phyloP scores from a whole-genome alignment of 176 grass and related monocot species.

The Tuctoria greenei region DNA sequence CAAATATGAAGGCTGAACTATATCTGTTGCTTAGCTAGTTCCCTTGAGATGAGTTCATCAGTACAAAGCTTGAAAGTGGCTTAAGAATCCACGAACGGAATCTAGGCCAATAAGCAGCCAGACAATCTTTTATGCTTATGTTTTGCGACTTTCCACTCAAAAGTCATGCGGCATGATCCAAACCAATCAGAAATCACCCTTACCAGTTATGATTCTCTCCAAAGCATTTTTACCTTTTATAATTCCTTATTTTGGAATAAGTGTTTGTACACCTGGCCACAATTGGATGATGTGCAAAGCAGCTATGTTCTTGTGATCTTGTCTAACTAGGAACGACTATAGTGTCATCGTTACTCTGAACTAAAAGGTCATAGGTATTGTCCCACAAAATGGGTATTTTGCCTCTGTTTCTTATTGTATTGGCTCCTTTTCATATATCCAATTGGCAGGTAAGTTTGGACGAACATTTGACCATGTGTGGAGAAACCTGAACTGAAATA shows the following conservation, averaged over 20 bases:
- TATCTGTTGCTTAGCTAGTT: neutral
- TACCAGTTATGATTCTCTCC: neutral
- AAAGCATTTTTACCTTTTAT: neutral
- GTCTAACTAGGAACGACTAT: neutral
- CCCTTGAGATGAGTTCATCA: neutral
- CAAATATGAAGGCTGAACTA: neutral
- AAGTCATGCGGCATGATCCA: neutral
- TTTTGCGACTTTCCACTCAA: slow-evolving; percentile 11
- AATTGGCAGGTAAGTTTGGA: neutral
- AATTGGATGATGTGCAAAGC: neutral
- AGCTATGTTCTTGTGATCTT: neutral
- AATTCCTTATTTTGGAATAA: no score
- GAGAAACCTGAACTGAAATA: slow-evolving; percentile 28
- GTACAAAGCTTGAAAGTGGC: neutral
- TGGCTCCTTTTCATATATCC: slow-evolving; percentile 12
- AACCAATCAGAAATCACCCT: neutral
- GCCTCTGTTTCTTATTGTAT: neutral
- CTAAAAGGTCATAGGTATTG: neutral
- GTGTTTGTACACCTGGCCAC: neutral
- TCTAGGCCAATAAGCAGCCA: neutral
- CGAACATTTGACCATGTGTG: neutral
- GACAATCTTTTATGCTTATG: neutral
- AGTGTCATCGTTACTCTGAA: neutral
- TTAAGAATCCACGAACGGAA: neutral
- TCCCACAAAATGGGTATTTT: neutral